Conservation (phyloP, 805 yeast species). For the Kodamaea lidongshanica region DNA sequence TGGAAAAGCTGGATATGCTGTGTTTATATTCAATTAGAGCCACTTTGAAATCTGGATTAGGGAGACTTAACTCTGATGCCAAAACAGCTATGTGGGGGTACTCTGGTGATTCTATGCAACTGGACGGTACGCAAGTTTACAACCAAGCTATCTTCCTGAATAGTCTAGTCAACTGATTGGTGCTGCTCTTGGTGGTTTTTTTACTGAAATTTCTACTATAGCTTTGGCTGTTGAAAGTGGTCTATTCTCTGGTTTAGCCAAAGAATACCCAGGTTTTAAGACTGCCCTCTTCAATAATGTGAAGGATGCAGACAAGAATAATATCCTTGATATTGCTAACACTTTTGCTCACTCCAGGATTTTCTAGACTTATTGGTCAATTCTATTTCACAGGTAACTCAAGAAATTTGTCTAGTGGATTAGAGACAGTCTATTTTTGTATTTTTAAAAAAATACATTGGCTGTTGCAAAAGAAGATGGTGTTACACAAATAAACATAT, state of each 20-base stretch:
- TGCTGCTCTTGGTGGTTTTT: slow-evolving; percentile 32
- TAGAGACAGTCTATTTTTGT: too few relatives aligned
- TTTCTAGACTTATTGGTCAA: too few relatives aligned
- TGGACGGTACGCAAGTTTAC: slow-evolving; percentile 33
- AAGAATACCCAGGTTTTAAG: slow-evolving; percentile 23
- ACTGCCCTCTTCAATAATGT: slow-evolving; percentile 5
- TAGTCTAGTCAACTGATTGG: slow-evolving; percentile 19
- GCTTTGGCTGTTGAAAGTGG: slow-evolving; percentile 19
- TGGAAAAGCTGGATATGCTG: slow-evolving; percentile 23
- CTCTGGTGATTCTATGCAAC: slow-evolving; percentile 34
- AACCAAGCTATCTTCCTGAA: slow-evolving; percentile 33
- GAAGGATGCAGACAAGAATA: too few relatives aligned
- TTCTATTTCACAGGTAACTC: too few relatives aligned
- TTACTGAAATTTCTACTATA: slow-evolving; percentile 25
- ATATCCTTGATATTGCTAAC: too few relatives aligned
- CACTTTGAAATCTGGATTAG: slow-evolving; percentile 12
- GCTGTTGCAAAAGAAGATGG: too few relatives aligned
- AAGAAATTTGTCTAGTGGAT: too few relatives aligned
- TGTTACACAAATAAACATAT: too few relatives aligned
- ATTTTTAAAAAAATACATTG: too few relatives aligned
- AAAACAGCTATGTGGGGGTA: slow-evolving; percentile 27
- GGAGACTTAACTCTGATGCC: slow-evolving; percentile 18
- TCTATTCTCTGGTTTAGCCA: slow-evolving; percentile 24
- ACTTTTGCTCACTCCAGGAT: too few relatives aligned
- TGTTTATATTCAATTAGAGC: slow-evolving; percentile 28